Base-by-base conservation (phyloP, 2,329 filamentous ascomycete genomes). In the Ophiosphaerella herpotricha region DNA sequence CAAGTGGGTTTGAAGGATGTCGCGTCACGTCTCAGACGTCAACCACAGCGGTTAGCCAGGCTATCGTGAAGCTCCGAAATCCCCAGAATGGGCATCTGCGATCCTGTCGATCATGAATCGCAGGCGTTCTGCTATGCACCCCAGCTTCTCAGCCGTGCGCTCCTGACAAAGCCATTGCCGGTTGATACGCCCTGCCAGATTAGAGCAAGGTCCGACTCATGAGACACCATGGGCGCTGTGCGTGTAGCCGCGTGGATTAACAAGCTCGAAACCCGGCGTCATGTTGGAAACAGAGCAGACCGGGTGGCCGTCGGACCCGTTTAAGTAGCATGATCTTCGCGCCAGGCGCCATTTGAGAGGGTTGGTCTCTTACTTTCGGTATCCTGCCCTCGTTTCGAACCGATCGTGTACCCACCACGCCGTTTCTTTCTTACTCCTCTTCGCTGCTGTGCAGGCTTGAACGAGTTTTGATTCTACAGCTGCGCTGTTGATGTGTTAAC, bases 401-500 rank as follows among this genome's bases (percentile, higher is more conserved):
- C 62, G 55, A 50, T 51, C 45, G 44, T 36, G 44, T 39, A 50
- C 43, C 56, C 36, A 43, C 53, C 41, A 43, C 45, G 54, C 53
- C 37, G 42, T 54, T 54, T 46, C 48, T 57, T 52, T 58, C 42
- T 57, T 45, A 49, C 60, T 58, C 54, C 48, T 58, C 58, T 60
- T 71, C 58, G 50, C 68, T 73, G 68, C 68, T 71, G 68, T 58
- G 70, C 70, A 71, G 68, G 61, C 61, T 56, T 66, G 61, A 65
- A 52, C 53, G 62, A 62, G 60, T 57, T 68, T 59, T 42, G 50
- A 60, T 55, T 54, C 48, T 52, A 36, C 52, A 73, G 70, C 70
- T 70, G 70, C 60, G 54, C 70, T 73, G 70, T 67, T 64, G 43
- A 64, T 60, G 50, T 66, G 60, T 57, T 69, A 62, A 69, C 60